These are phyloP conservation scores for Rosa hybrid DNA, from an alignment of 331 rosid species.

Conservation along the genomic window DNA sequence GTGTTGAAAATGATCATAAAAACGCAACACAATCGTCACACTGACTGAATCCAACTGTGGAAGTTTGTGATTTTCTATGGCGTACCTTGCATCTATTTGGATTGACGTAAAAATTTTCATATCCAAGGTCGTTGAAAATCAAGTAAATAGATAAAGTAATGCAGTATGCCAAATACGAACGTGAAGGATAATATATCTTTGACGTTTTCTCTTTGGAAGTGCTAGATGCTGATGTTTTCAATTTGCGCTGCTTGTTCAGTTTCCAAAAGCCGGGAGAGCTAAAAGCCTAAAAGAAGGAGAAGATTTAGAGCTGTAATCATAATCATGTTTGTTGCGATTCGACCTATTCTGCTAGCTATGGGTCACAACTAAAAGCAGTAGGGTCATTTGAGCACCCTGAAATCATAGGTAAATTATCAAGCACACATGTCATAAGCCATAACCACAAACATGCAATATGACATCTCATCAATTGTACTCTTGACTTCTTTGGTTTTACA, in stretches of 20 bases:
- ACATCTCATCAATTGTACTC: not conserved
- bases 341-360: not conserved
- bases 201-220: not conserved
- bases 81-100: not conserved
- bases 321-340: not conserved
- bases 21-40: not conserved
- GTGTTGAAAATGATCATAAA: not conserved
- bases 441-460: not conserved
- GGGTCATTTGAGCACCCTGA: not conserved
- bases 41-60: not conserved
- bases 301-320: not conserved
- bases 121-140: not conserved
- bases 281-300: not conserved
- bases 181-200: not conserved
- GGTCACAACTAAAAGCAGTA: not conserved
- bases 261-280: not conserved
- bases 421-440: not conserved
- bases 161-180: conserved; percentile 1
- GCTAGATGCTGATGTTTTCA: not conserved
- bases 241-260: not conserved
- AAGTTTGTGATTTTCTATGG: not conserved
- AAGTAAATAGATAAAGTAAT: not conserved
- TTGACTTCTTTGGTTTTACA: too few species aligned
- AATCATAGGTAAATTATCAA: not conserved
- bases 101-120: not conserved